Evolutionary conservation across 75 land plant species (phyloP).

Genomic region (Larix kaempferi): DNA sequence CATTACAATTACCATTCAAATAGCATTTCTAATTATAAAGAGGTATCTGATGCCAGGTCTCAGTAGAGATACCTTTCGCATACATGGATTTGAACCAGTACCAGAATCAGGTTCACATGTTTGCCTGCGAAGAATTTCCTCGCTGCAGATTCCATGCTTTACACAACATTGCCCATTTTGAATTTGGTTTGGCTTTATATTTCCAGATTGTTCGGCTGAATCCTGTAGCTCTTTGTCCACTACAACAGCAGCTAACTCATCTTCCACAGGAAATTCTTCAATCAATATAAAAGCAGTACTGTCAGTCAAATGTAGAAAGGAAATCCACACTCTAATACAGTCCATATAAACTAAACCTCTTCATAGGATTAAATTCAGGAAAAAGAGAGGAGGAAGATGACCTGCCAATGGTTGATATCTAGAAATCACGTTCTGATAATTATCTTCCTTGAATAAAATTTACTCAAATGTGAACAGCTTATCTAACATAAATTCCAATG

Average conservation of each 20-base stretch:
- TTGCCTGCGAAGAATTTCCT: constrained; percentile 59
- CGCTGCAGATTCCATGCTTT: constrained; percentile 64
- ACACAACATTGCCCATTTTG: constrained; percentile 43
- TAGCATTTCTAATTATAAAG: neutral
- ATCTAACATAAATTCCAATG: no score
- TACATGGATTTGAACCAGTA: constrained; percentile 9
- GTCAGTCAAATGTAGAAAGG: neutral
- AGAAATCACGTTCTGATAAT: no score
- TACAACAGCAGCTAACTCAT: neutral
- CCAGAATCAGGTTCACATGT: constrained; percentile 17
- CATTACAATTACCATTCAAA: neutral
- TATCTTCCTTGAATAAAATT: no score
- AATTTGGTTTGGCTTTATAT: constrained; percentile 3
- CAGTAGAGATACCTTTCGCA: constrained; percentile 41
- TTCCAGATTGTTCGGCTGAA: neutral
- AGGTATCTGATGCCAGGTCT: neutral
- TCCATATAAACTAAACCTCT: neutral
- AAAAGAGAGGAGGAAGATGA: neutral
- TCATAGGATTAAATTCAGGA: no score
- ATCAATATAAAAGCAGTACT: neutral
- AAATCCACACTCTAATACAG: neutral
- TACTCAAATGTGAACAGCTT: no score
- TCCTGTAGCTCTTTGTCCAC: neutral
- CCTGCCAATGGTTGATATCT: neutral
- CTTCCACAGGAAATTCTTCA: neutral